phyloP scores from a whole-genome alignment of 2,329 filamentous ascomycete species.

The Aureobasidium mangrovei region DNA sequence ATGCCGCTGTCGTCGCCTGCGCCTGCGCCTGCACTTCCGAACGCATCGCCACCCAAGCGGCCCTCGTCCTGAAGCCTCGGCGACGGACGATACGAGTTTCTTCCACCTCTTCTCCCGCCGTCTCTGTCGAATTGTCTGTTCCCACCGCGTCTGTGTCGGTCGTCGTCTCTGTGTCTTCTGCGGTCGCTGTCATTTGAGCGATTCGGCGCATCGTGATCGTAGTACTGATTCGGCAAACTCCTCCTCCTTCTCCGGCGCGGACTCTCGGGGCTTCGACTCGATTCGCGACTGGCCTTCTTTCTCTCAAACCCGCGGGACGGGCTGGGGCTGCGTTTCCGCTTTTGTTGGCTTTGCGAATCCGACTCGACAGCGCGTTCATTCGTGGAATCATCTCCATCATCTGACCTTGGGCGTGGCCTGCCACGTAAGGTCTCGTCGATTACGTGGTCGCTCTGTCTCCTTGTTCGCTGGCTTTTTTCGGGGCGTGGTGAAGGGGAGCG shows the following conservation, averaged over 20 bases:
- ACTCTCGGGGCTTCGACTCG: constrained; percentile 13
- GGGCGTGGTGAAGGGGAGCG: constrained; percentile 19
- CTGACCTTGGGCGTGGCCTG: constrained; percentile 24
- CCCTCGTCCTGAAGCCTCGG: constrained; percentile 33
- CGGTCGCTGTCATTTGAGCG: constrained; percentile 13
- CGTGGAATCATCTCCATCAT: constrained; percentile 18
- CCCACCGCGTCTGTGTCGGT: constrained; percentile 6
- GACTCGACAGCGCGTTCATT: constrained; percentile 23
- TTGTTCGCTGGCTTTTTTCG: constrained; percentile 19
- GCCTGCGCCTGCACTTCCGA: constrained; percentile 18
- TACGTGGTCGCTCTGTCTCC: constrained; percentile 28
- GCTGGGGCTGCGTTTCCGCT: constrained; percentile 26
- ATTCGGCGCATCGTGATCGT: constrained; percentile 18
- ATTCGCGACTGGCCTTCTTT: constrained; percentile 14
- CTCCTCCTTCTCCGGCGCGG: constrained; percentile 27
- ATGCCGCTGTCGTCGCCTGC: constrained; percentile 24
- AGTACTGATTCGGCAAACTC: constrained; percentile 31
- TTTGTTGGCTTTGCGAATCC: constrained; percentile 24
- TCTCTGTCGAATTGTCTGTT: constrained; percentile 13
- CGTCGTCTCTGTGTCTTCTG: constrained; percentile 22
- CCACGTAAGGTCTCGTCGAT: constrained; percentile 30
- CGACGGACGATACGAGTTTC: constrained; percentile 6
- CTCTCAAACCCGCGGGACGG: constrained; percentile 23
- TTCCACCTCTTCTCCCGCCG: constrained; percentile 27
- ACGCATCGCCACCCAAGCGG: constrained; percentile 27